A percentile compares a stretch with the other conserved stretches of the same genome.
phyloP scores from a whole-genome alignment of 2,329 filamentous ascomycete species.

The Cytospora schulzeri region DNA sequence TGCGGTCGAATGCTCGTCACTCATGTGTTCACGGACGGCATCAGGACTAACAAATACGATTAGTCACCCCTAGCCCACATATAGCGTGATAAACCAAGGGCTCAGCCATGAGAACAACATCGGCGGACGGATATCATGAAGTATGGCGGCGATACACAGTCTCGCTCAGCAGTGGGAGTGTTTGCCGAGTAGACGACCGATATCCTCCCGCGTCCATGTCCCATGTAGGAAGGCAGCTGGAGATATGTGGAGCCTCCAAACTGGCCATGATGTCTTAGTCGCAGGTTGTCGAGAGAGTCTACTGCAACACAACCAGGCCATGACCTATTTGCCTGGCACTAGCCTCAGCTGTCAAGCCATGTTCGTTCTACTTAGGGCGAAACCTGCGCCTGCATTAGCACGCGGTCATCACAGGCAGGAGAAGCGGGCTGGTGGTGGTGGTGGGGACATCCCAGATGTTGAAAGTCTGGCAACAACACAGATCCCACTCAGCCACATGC shows the following conservation, averaged over 20 bases:
- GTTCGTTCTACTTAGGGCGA: background rate
- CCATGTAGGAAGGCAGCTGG: background rate
- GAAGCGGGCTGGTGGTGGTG: background rate
- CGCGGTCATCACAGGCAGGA: background rate
- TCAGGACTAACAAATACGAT: background rate
- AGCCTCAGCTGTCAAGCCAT: background rate
- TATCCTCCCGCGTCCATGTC: background rate
- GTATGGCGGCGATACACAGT: background rate
- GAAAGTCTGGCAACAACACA: no score
- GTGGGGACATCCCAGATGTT: no score
- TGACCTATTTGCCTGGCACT: background rate
- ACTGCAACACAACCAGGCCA: background rate
- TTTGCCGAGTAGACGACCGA: background rate
- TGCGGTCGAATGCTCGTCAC: background rate
- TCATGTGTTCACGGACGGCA: background rate
- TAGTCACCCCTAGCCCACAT: background rate
- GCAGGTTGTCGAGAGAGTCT: background rate
- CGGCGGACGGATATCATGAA: background rate
- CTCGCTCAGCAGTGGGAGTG: background rate
- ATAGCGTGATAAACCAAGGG: no score
- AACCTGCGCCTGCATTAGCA: background rate
- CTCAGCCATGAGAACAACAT: background rate
- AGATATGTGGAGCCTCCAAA: background rate
- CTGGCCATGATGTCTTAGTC: background rate
- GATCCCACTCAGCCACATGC: background rate